Percentiles rank a stretch among this genome's conserved stretches.
Evolutionary conservation across 164 flowering plant species (phyloP).

Genomic region (Macadamia tetraphylla): DNA sequence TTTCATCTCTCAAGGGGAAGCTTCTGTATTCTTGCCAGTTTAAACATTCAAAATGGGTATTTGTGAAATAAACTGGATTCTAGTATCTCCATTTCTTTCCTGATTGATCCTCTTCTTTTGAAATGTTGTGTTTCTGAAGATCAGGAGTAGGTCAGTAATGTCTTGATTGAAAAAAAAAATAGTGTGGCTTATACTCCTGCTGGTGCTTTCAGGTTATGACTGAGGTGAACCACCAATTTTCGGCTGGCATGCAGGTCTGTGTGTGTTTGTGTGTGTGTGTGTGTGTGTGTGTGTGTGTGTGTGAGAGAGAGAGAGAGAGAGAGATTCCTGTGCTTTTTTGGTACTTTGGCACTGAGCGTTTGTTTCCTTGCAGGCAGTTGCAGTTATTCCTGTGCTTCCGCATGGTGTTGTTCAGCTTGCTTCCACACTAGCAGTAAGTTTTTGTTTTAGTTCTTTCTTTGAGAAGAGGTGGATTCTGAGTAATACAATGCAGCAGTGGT

Average conservation of each 20-base stretch:
- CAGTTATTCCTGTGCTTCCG: slow-evolving; percentile 73
- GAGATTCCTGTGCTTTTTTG: neutral
- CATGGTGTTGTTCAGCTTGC: slow-evolving; percentile 92
- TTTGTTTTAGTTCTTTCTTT: neutral
- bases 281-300: no score
- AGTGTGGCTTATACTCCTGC: neutral
- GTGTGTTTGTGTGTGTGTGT: neutral
- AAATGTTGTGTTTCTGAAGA: neutral
- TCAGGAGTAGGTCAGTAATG: neutral
- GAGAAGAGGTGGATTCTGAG: no score
- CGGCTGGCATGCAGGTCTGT: slow-evolving; percentile 79
- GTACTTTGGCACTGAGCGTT: slow-evolving; percentile 1
- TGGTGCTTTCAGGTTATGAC: slow-evolving; percentile 35
- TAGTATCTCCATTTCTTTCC: neutral
- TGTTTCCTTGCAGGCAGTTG: slow-evolving; percentile 62
- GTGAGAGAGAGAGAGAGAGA: no score
- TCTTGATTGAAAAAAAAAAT: neutral
- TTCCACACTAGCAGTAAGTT: slow-evolving; percentile 54
- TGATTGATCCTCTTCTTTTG: neutral
- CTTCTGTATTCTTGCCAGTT: neutral
- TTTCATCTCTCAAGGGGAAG: neutral
- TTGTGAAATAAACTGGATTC: neutral
- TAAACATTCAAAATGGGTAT: neutral
- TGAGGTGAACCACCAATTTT: slow-evolving; percentile 55
- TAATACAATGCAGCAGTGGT: neutral